These are phyloP conservation scores for Rhodotorula paludigena DNA, from an alignment of 768 basidiomycete genomes.

Conservation along the genomic window DNA sequence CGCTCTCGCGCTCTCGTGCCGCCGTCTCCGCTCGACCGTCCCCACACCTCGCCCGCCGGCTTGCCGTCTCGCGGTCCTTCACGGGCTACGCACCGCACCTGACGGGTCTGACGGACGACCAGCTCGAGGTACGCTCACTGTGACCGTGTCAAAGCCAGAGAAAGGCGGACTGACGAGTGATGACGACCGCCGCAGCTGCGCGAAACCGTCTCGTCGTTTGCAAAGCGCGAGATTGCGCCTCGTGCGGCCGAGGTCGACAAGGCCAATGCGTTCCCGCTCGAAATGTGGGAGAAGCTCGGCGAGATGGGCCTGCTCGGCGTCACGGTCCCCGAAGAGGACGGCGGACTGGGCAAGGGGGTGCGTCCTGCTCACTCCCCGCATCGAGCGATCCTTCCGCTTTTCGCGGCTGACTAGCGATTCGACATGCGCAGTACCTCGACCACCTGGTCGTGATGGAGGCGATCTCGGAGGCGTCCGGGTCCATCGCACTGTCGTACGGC, in stretches of 20 bases:
- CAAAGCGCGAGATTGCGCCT: slow-evolving; percentile 72
- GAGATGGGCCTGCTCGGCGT: slow-evolving; percentile 72
- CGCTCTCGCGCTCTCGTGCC: background rate
- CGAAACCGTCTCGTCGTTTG: slow-evolving; percentile 74
- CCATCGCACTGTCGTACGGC: slow-evolving; percentile 84
- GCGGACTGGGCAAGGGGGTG: slow-evolving; percentile 69
- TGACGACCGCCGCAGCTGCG: slow-evolving; percentile 59
- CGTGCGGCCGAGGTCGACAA: slow-evolving; percentile 78
- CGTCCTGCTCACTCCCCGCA: slow-evolving; percentile 51
- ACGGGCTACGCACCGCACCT: slow-evolving; percentile 64
- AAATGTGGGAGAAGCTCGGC: slow-evolving; percentile 84
- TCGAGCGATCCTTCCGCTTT: background rate
- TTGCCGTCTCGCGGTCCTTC: slow-evolving; percentile 18
- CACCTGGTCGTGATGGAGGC: slow-evolving; percentile 76
- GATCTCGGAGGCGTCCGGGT: slow-evolving; percentile 81
- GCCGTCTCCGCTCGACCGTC: background rate
- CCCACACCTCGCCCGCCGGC: background rate
- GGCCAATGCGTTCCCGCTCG: slow-evolving; percentile 71
- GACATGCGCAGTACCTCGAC: slow-evolving; percentile 55
- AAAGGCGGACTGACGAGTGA: background rate
- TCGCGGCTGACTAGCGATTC: background rate
- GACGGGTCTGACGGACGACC: slow-evolving; percentile 72
- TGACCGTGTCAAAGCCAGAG: background rate
- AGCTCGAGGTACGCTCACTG: slow-evolving; percentile 61
- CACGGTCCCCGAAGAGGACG: slow-evolving; percentile 72